Evolutionary conservation across 495 filamentous ascomycete species (phyloP), one percentile per base, ranked within the genome.

Genomic region (Aspergillus sclerotiicarbonarius): DNA sequence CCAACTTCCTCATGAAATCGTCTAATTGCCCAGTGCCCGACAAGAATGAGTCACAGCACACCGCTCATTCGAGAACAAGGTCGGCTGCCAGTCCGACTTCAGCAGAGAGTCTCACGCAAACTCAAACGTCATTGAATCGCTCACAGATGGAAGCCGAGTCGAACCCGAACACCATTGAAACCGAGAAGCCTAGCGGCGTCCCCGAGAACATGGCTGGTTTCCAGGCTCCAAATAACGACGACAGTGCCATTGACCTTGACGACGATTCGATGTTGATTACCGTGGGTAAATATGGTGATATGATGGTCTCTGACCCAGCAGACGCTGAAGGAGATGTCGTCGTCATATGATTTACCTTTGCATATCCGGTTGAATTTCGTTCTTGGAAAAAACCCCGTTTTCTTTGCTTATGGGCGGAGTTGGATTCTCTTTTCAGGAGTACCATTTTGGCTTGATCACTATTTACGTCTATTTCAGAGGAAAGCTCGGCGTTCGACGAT

Each of bases 271-370:
- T 79, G 68, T 52, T 79, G 60, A 76, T 78, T 51, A 71, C 75
- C 10, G 76, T 77, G 51, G 74, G 76, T 52, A 79, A 79, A 73
- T 79, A 79, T 46, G 75, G 72, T 33, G 73, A 78, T 53, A 79
- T 78, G 71, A 78, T 78, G 73, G 75, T 67, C 8, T 78, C 76
- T 10, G 75, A 78, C 48, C 73, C 75, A n/a, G 73, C 75, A 12
- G 76, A 79, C 62, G 72, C 76, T 21, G 74, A 79, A 54, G 75
- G 76, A n/a, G 75, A 79, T 63, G 74, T 79, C 54, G 71, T 79
- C 53, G 76, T 79, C 57, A 76, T 79, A 54, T 79, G 70, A 62
- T 46, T 45, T 53, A 35, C 49, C 56, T 51, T 63, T 58, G 44
- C 52, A 53, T 62, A 47, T 64, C 59, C 41, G 31, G 59, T 53